Evolutionary conservation across 306 rosid species (phyloP), one percentile per base, ranked within the genome.

Genomic region (Bauhinia variegata): DNA sequence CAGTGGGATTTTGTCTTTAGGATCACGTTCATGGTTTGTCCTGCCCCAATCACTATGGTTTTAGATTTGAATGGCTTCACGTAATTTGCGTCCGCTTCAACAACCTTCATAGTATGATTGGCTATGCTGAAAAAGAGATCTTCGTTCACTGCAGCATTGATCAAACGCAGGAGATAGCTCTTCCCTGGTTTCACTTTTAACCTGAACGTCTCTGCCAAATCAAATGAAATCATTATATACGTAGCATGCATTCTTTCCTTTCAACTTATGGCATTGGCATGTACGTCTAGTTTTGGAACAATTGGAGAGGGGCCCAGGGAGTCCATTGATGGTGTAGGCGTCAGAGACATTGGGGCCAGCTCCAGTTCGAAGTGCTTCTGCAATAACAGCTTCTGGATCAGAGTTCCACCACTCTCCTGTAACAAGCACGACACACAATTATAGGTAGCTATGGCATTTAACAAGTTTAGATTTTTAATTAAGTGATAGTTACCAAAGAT

Each of bases 371-470:
- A 87, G 87, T 33, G 96, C 76, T 70, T 87, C 86, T 38, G 67
- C 63, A 30, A 89, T 85, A 5, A 89, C 91, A 60, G 75, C 82
- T 47, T 87, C 89, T 0, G 96, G 52, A 58, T 89, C 80, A 9
- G 54, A 79, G 30, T 83, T 89, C 96, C 96, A 89, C 95, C 95
- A 85, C 82, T 87, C 96, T 50, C 91, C 96, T 81, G 11, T 39
- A 62, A 6, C n/a, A n/a, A n/a, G n/a, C n/a, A n/a, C n/a, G n/a
- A n/a, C n/a, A n/a, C 23, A 36, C 64, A 46, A 56, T 39, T 42
- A 62, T 38, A 34, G 12, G 15, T 14, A 31, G 55, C 11, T 15
- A n/a, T n/a, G n/a, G n/a, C n/a, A n/a, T n/a, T n/a, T n/a, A n/a
- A n/a, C n/a, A n/a, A n/a, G n/a, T n/a, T n/a, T n/a, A n/a, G n/a